These are phyloP conservation scores for Urochloa ruziziensis DNA, from an alignment of 176 grass and related monocot genomes.

Conservation along the genomic window DNA sequence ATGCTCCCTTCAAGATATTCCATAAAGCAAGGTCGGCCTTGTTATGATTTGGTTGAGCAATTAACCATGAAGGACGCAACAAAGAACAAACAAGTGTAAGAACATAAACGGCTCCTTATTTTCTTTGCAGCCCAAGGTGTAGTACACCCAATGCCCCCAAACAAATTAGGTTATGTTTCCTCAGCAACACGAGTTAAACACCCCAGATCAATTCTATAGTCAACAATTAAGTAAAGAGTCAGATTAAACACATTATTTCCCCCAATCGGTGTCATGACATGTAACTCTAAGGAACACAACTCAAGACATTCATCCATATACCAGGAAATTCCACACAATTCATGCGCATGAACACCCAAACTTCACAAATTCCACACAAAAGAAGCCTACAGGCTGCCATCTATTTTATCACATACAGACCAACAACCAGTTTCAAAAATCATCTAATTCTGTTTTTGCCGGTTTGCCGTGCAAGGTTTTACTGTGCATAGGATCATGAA, in stretches of 20 bases:
- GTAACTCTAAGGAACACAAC: background rate
- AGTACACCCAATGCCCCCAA: background rate
- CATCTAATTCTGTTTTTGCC: background rate
- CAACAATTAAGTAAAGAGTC: background rate
- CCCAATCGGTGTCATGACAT: background rate
- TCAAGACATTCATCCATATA: background rate
- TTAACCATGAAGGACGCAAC: background rate
- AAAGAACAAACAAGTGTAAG: background rate
- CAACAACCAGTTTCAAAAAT: background rate
- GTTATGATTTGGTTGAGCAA: background rate
- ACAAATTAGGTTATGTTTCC: background rate
- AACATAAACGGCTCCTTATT: background rate
- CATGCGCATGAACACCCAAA: background rate
- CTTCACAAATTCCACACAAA: background rate
- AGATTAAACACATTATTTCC: background rate
- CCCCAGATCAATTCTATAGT: background rate
- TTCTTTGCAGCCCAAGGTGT: background rate
- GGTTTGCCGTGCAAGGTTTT: background rate
- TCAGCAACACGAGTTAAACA: background rate
- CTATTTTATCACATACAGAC: background rate
- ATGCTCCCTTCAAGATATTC: background rate
- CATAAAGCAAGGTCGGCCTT: background rate
- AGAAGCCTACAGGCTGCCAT: background rate
- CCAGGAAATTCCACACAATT: background rate
- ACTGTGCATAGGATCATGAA: background rate